Evolutionary conservation across 192 early-diverging fungal genomes (phyloP), one percentile per base, ranked within the genome.

Genomic region (Coemansia sp.): DNA sequence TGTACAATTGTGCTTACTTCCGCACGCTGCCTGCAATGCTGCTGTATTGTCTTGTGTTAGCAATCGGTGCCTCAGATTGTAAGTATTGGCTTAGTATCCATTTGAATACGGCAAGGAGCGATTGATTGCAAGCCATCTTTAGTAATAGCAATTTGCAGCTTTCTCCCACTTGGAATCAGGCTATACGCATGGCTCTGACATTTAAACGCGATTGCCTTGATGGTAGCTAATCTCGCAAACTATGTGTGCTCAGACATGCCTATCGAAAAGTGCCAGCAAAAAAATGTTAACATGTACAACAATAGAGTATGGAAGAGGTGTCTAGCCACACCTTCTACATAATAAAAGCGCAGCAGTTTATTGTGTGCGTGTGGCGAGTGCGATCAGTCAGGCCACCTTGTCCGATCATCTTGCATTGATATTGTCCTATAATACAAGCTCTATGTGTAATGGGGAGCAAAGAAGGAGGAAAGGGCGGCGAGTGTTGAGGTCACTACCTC

Each of bases 331-430:
- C 56, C 19, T 56, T 32, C 31, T 12, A 37, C n/a, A 58, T 58
- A 58, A 58, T 58, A 58, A 22, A 42, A 37, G 9, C 35, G 20
- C 12, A 10, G 56, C 10, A 11, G 31, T 38, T 7, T 54, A 58
- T 58, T 37, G 31, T 58, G 32, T 58, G 35, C 19, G 56, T 58
- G 56, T 58, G 56, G 56, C 56, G 56, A n/a, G 35, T 58, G 56
- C 35, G 35, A 38, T 58, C 56, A 6, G 31, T 58, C 35, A 37
- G 19, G 56, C 19, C 9, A 6, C 56, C 19, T 22, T 14, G 17
- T 9, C n/a, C 32, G 35, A 58, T 58, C 56, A 37, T 19, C 20
- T 1, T 22, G 19, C 35, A 38, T 35, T 37, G n/a, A 17, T 7
- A 35, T 58, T 58, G 56, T 38, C 56, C 11, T 11, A 58, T 32